phyloP scores from a whole-genome alignment of 352 stramenopile species.

The Aphanomyces stellatus region DNA sequence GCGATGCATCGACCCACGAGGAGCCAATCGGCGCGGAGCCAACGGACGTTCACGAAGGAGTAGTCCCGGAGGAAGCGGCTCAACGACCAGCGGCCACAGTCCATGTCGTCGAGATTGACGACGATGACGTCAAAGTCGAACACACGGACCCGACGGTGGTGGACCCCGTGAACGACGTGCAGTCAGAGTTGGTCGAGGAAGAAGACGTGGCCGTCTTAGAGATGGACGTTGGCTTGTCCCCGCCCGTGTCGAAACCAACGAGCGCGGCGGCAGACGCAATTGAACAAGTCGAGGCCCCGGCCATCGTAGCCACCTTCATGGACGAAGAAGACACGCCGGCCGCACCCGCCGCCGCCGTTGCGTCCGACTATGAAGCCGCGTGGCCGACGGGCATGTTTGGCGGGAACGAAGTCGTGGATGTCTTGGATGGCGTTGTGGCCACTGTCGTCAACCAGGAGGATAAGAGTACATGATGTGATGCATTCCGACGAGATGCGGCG shows the following conservation, averaged over 20 bases:
- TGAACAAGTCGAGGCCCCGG: not conserved
- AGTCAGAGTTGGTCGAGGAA: too few species aligned
- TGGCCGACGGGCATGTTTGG: not conserved
- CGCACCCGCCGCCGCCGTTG: not conserved
- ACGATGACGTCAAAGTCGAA: not conserved
- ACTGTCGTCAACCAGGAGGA: not conserved
- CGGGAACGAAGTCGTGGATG: not conserved
- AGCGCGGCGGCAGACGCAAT: not conserved
- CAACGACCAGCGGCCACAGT: too few species aligned
- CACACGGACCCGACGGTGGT: too few species aligned
- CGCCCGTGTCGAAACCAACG: not conserved
- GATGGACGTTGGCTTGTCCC: too few species aligned
- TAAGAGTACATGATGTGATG: too few species aligned
- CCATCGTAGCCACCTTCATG: not conserved
- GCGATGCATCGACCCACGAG: too few species aligned
- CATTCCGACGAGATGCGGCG: not conserved
- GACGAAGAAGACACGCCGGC: not conserved
- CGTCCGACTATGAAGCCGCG: not conserved
- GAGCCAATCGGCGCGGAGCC: too few species aligned
- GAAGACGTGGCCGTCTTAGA: too few species aligned
- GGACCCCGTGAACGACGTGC: too few species aligned
- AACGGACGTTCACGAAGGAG: too few species aligned
- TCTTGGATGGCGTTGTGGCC: not conserved
- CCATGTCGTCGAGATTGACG: not conserved
- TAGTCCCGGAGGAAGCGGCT: too few species aligned